These are phyloP conservation scores for Scheffersomyces lignicola DNA, from an alignment of 1,139 yeast species.

Conservation along the genomic window DNA sequence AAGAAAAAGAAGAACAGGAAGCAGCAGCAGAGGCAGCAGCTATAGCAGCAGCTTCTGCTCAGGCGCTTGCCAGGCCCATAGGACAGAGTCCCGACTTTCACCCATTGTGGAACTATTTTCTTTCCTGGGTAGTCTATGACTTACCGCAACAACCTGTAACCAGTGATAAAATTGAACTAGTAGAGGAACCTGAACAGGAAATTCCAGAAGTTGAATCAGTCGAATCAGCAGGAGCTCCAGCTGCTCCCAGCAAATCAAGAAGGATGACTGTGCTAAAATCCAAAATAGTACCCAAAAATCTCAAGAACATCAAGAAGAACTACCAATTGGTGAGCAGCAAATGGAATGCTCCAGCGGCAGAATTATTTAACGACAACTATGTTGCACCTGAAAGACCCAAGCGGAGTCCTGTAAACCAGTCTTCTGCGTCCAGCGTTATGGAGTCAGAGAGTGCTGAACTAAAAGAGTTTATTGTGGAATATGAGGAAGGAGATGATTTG, in stretches of 20 bases:
- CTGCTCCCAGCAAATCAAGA: constrained; percentile 3
- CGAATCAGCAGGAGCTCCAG: constrained; percentile 5
- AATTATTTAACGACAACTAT: constrained; percentile 16
- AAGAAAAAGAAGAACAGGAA: constrained; percentile 6
- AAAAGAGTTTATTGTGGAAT: constrained; percentile 32
- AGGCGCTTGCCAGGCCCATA: constrained; percentile 11
- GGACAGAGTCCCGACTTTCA: constrained; percentile 32
- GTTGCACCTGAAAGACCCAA: background rate
- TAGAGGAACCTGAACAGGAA: background rate
- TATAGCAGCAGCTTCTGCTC: constrained; percentile 3
- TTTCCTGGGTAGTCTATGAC: constrained; percentile 39
- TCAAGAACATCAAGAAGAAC: constrained; percentile 22
- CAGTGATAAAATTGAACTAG: background rate
- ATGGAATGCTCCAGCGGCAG: constrained; percentile 39
- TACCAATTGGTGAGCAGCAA: constrained; percentile 24
- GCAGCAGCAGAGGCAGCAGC: constrained; percentile 7
- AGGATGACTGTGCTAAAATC: too few species aligned
- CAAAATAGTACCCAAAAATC: constrained; percentile 12
- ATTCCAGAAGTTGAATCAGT: constrained; percentile 6
- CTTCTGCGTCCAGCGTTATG: constrained; percentile 3
- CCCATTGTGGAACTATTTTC: constrained; percentile 39
- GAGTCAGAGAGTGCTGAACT: constrained; percentile 10
- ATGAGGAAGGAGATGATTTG: constrained; percentile 31
- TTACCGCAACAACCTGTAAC: background rate
- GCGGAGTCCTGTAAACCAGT: constrained; percentile 2